Evolutionary conservation across 108 stramenopile species (phyloP), one percentile per base, ranked within the genome.

Genomic region (Fragilaria radians): DNA sequence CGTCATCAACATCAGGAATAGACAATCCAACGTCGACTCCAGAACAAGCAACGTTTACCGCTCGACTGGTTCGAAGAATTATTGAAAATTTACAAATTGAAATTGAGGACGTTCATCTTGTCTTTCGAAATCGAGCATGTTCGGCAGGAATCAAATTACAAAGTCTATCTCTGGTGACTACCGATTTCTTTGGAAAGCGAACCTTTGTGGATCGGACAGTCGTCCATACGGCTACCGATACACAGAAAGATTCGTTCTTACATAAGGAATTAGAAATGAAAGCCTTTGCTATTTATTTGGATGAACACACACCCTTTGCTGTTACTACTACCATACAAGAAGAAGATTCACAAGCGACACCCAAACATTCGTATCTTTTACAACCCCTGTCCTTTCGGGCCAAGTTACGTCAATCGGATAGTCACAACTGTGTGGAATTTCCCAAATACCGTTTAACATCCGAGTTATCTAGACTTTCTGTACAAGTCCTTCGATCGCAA

Each of bases 61-160:
- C 78, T 9, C 74, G 86, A 23, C 56, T 93, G 52, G 92, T 84
- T 0, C 75, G 86, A 14, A 66, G 86, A 5, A 88, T 93, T 33
- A 57, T 89, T 7, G 88, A 93, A 59, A 93, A 93, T 65, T 61
- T 93, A 25, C 86, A 89, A 62, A 61, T 93, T 5, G 88, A 89
- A 66, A 77, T 93, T 9, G 59, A 78, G 22, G 75, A 85, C 54
- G 88, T 93, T 0, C 84, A 89, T 46, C 26, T 93, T 17, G 54
- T 74, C 17, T 27, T 93, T 7, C 47, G 63, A 32, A 77, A 78
- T 49, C 54, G 31, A 36, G 78, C 72, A 33, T 65, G 73, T 57
- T 49, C 80, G 1, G 80, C 84, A 0, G 92, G 92, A 9, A 60
- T 88, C 0, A 65, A 81, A 0, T 55, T 93, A 1, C 67, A 79